Evolutionary conservation across 2,329 filamentous ascomycete species (phyloP).

Genomic region (Dichotomopilus funicola): DNA sequence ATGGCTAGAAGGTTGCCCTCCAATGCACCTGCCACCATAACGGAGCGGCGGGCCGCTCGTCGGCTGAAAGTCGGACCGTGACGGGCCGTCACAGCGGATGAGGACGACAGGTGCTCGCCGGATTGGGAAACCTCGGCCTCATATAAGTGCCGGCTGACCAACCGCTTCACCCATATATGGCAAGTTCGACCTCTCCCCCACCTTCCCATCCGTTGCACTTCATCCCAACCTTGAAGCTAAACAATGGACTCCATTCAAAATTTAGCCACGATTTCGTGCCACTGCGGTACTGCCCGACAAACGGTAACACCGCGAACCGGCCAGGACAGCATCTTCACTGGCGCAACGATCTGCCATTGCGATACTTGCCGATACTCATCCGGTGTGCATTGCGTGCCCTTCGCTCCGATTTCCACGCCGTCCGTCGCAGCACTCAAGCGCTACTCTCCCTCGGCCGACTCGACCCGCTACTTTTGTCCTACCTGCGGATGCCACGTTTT

Average conservation of each 20-base stretch:
- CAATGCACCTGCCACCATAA: background rate
- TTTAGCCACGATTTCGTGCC: conserved; percentile 26
- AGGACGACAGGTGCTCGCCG: too few species aligned
- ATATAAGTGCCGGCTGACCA: background rate
- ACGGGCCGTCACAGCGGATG: background rate
- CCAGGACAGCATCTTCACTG: background rate
- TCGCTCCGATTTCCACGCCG: conserved; percentile 26
- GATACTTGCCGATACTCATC: conserved; percentile 26
- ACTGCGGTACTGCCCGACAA: conserved; percentile 19
- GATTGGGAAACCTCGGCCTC: background rate
- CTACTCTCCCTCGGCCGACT: conserved; percentile 10
- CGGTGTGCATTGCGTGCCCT: conserved; percentile 35
- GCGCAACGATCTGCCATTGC: conserved; percentile 25
- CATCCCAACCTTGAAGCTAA: too few species aligned
- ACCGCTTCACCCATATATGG: background rate
- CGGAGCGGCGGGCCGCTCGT: background rate
- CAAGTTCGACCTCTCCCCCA: background rate
- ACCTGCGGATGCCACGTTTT: conserved; percentile 39
- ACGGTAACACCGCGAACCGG: background rate
- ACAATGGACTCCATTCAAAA: background rate
- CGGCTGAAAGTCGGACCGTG: background rate
- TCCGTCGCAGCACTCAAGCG: conserved; percentile 15
- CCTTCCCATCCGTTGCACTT: background rate
- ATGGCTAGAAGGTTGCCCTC: too few species aligned
- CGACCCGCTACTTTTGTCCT: conserved; percentile 33